These are phyloP conservation scores for Candida arabinofermentans DNA, from an alignment of 805 yeast species.

Conservation along the genomic window DNA sequence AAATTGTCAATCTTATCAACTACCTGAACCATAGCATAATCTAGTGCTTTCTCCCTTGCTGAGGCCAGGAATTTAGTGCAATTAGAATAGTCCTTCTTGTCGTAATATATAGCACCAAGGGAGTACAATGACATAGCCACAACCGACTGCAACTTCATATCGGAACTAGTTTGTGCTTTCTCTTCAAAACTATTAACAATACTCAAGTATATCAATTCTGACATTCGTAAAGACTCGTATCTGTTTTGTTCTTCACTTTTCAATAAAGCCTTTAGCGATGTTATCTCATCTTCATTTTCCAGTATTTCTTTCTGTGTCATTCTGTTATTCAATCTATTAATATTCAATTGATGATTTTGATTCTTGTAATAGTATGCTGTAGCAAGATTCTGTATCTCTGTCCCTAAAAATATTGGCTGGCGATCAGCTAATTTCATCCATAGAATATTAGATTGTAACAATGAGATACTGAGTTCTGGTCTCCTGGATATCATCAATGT, in stretches of 20 bases:
- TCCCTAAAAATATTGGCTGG: conserved; percentile 16
- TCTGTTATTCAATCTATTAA: conserved; percentile 3
- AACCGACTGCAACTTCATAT: conserved; percentile 10
- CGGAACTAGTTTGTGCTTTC: conserved; percentile 3
- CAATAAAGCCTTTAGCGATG: conserved; percentile 9
- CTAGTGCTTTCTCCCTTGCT: conserved; percentile 66
- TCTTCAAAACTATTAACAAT: conserved; percentile 8
- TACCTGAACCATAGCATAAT: conserved; percentile 60
- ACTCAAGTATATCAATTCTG: conserved; percentile 20
- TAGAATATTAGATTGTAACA: conserved; percentile 26
- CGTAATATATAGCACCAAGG: conserved; percentile 73
- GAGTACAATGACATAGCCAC: conserved; percentile 81
- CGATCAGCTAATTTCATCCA: conserved; percentile 21
- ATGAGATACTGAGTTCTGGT: conserved; percentile 17
- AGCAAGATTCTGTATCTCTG: conserved; percentile 26
- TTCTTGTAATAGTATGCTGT: conserved; percentile 24
- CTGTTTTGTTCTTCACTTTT: conserved; percentile 9
- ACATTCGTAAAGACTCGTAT: conserved; percentile 9
- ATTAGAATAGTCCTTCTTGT: conserved; percentile 47
- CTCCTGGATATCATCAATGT: conserved; percentile 52
- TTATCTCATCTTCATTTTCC: conserved; percentile 4
- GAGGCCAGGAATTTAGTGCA: conserved; percentile 64
- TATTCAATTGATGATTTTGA: conserved; percentile 14
- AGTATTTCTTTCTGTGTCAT: conserved; percentile 1
- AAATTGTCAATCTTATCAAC: conserved; percentile 63